These are phyloP conservation scores for Clitopilus passeckerianus DNA, from an alignment of 768 basidiomycete species.

Conservation along the genomic window DNA sequence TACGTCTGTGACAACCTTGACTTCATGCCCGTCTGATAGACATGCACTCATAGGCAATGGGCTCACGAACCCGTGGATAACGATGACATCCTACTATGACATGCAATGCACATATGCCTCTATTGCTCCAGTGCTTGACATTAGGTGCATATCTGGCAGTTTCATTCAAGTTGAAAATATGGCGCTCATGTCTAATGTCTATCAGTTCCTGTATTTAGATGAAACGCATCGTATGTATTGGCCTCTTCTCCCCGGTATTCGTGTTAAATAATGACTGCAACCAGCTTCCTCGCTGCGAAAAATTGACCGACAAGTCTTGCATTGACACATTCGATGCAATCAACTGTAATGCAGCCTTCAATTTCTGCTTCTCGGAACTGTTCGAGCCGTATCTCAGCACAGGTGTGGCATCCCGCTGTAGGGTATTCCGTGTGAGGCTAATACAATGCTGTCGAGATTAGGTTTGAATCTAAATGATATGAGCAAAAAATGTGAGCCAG, in stretches of 20 bases:
- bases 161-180: no score
- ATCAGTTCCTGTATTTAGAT: conserved; percentile 42
- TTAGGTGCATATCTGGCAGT: conserved; percentile 14
- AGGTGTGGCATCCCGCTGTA: conserved; percentile 21
- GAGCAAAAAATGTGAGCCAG: conserved; percentile 51
- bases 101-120: conserved; percentile 53
- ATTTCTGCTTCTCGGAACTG: conserved; percentile 55
- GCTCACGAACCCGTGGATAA: conserved; percentile 49
- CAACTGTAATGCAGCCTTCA: conserved; percentile 55
- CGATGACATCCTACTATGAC: conserved; percentile 34
- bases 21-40: neutral
- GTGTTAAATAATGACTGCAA: neutral
- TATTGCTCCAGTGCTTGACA: conserved; percentile 20
- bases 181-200: neutral
- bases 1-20: conserved; percentile 13
- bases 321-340: conserved; percentile 61
- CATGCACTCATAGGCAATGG: conserved; percentile 46
- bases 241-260: neutral
- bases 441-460: conserved; percentile 5
- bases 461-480: conserved; percentile 67
- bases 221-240: conserved; percentile 47
- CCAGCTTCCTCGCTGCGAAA: conserved; percentile 62
- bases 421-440: neutral
- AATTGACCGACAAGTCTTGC: conserved; percentile 49
- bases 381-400: conserved; percentile 32